Conservation (phyloP, 139 green algal species). For the Chlamydomonas sphaeroides region DNA sequence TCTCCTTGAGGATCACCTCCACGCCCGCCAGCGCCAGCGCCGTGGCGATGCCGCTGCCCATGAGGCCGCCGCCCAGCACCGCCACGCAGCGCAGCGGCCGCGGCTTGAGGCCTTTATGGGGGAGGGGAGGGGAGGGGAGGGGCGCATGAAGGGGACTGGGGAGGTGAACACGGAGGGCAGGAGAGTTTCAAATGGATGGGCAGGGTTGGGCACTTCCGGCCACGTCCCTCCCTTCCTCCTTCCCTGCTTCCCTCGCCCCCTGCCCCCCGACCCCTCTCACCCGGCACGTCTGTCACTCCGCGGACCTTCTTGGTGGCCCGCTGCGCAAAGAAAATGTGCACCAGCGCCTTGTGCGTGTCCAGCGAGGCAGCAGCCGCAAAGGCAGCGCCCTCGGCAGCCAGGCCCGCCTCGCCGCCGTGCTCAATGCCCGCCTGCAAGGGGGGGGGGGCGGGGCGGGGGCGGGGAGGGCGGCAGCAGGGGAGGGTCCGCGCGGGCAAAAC, state of each 20-base stretch:
- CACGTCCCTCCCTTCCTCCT: too few species aligned
- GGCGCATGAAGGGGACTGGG: too few species aligned
- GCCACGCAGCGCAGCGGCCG: constrained; percentile 81
- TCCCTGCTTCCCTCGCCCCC: neutral
- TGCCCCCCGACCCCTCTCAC: neutral
- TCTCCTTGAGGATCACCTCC: constrained; percentile 95
- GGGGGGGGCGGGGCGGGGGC: neutral
- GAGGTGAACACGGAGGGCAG: too few species aligned
- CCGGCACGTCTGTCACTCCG: constrained; percentile 49
- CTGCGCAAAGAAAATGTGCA: constrained; percentile 99
- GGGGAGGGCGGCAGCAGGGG: neutral
- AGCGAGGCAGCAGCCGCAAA: constrained; percentile 82
- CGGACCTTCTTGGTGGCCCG: constrained; percentile 90
- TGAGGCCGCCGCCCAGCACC: constrained; percentile 96
- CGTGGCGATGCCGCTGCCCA: constrained; percentile 97
- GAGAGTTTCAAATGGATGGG: too few species aligned
- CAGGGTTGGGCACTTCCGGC: too few species aligned
- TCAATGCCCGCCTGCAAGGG: constrained; percentile 79
- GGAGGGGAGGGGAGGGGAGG: neutral
- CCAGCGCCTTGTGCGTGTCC: constrained; percentile 92
- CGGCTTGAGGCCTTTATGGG: constrained; percentile 84
- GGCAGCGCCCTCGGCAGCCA: constrained; percentile 77
- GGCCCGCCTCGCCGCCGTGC: constrained; percentile 82
- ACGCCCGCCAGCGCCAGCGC: constrained; percentile 82
- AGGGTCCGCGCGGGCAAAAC: too few species aligned